Conservation (phyloP, 108 stramenopile species). For the Nitzschia palea region DNA sequence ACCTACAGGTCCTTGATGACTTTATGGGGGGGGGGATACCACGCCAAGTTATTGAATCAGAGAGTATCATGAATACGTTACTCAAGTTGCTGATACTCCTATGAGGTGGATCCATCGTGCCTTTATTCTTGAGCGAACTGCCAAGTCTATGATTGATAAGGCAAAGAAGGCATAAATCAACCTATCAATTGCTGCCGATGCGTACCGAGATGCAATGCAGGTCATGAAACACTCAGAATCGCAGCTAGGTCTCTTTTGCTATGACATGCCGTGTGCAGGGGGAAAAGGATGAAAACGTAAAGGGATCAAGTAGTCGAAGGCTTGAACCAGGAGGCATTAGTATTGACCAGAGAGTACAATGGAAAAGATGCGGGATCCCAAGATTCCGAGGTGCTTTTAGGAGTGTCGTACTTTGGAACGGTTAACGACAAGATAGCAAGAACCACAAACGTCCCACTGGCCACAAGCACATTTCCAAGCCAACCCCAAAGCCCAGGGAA, state of each 20-base stretch:
- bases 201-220: conserved; percentile 67
- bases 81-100: conserved; percentile 74
- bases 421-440: too few species aligned
- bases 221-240: conserved; percentile 56
- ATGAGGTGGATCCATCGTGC: conserved; percentile 84
- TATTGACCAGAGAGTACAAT: conserved; percentile 26
- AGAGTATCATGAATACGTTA: conserved; percentile 54
- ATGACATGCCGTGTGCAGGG: conserved; percentile 35
- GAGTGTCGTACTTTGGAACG: conserved; percentile 23
- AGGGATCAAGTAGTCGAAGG: neutral
- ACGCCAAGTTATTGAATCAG: conserved; percentile 59
- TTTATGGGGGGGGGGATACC: conserved; percentile 69
- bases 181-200: conserved; percentile 54
- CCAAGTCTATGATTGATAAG: conserved; percentile 3
- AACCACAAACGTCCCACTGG: conserved; percentile 45
- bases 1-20: conserved; percentile 49
- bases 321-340: conserved; percentile 14
- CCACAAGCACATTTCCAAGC: conserved; percentile 44
- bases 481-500: conserved; percentile 42
- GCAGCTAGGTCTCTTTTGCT: conserved; percentile 53
- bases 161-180: conserved; percentile 5
- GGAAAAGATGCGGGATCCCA: neutral
- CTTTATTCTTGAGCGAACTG: conserved; percentile 55
- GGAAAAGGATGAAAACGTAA: neutral
- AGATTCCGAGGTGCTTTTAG: neutral